Percentiles rank a stretch among this genome's conserved stretches.
phyloP scores from a whole-genome alignment of 2,329 filamentous ascomycete genomes.

The Hypoxylon sp. region DNA sequence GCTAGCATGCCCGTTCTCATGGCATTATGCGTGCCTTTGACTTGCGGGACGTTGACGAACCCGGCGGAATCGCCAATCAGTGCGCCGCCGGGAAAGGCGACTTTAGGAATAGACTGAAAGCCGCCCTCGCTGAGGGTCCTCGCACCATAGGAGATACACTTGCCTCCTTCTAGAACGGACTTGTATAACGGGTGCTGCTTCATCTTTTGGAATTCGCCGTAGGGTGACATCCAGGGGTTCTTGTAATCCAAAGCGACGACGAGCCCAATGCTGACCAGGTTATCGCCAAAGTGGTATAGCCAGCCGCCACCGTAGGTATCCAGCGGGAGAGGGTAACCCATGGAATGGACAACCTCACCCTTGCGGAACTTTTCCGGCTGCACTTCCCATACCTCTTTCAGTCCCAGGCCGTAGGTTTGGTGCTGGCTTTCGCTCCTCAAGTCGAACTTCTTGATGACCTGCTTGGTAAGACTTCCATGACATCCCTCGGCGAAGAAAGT shows the following conservation, averaged over 20 bases:
- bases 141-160: slow-evolving; percentile 96
- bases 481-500: slow-evolving; percentile 95
- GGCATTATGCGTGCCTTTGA: slow-evolving; percentile 97
- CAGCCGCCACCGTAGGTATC: slow-evolving; percentile 97
- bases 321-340: slow-evolving; percentile 88
- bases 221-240: slow-evolving; percentile 96
- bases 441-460: slow-evolving; percentile 94
- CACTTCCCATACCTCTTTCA: slow-evolving; percentile 98
- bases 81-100: slow-evolving; percentile 93
- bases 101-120: slow-evolving; percentile 97
- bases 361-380: slow-evolving; percentile 90
- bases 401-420: slow-evolving; percentile 92
- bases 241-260: slow-evolving; percentile 95
- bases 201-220: slow-evolving; percentile 96
- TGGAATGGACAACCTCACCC: slow-evolving; percentile 84
- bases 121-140: slow-evolving; percentile 92
- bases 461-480: slow-evolving; percentile 93
- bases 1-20: slow-evolving; percentile 98
- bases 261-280: slow-evolving; percentile 89
- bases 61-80: slow-evolving; percentile 96
- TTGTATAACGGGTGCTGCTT: slow-evolving; percentile 96
- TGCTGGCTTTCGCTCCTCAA: slow-evolving; percentile 86
- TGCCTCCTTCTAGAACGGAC: slow-evolving; percentile 88
- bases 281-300: slow-evolving; percentile 99
- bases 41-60: slow-evolving; percentile 96